Evolutionary conservation across 495 filamentous ascomycete genomes (phyloP).

Genomic region (Geopyxis carbonaria): DNA sequence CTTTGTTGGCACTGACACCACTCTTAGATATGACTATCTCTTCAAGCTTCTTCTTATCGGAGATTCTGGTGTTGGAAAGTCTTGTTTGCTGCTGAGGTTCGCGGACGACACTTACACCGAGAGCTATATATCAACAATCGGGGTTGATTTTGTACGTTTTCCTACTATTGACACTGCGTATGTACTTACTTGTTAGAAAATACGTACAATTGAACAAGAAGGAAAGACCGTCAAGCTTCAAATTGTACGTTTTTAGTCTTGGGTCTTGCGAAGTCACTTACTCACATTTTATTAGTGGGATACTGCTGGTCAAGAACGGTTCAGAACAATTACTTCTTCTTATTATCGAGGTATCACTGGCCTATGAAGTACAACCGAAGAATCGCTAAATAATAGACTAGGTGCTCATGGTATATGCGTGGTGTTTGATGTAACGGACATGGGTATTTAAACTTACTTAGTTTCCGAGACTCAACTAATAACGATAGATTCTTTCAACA

Average conservation of each 20-base stretch:
- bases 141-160: slow-evolving; percentile 83
- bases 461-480: too few species aligned
- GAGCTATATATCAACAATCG: slow-evolving; percentile 98
- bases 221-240: slow-evolving; percentile 99
- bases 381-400: slow-evolving; percentile 9
- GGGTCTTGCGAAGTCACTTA: background rate
- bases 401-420: slow-evolving; percentile 95
- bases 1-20: background rate
- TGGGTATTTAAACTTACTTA: slow-evolving; percentile 32
- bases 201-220: slow-evolving; percentile 96
- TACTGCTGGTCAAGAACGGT: slow-evolving; percentile 95
- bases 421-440: slow-evolving; percentile 98
- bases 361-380: background rate
- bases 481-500: slow-evolving; percentile 95
- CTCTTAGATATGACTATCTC: slow-evolving; percentile 91
- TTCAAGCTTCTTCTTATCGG: slow-evolving; percentile 99
- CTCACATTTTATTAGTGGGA: slow-evolving; percentile 55
- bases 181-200: slow-evolving; percentile 55
- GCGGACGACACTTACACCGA: slow-evolving; percentile 99
- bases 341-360: slow-evolving; percentile 65
- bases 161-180: slow-evolving; percentile 1
- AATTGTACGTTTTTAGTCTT: slow-evolving; percentile 50
- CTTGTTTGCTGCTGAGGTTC: slow-evolving; percentile 89
- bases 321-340: slow-evolving; percentile 98
- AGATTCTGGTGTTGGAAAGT: slow-evolving; percentile 99